Percentiles rank a stretch among this genome's conserved stretches.
Evolutionary conservation across 768 basidiomycete genomes (phyloP).

Genomic region (Paxillus rubicundulus): DNA sequence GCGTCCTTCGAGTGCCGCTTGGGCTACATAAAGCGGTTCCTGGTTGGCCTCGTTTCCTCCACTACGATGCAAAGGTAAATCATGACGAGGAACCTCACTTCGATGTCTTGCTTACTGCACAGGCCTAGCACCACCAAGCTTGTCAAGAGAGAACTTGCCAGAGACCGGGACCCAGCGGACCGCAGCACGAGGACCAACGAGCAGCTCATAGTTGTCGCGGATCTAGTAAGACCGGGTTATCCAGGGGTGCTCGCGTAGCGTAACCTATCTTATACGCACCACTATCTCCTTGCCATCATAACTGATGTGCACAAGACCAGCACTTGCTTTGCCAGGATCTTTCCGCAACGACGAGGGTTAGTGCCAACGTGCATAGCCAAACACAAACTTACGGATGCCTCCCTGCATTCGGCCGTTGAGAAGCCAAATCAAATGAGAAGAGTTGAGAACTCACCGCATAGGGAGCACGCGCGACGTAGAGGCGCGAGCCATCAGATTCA

Average conservation of each 20-base stretch:
- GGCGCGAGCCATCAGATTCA: background rate
- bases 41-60: background rate
- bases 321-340: background rate
- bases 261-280: background rate
- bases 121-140: background rate
- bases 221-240: background rate
- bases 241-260: background rate
- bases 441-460: background rate
- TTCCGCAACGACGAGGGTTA: background rate
- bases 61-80: background rate
- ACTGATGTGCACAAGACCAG: slow-evolving; percentile 4
- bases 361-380: background rate
- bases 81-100: background rate
- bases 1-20: background rate
- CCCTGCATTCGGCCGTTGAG: background rate
- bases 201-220: slow-evolving; percentile 35
- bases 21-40: background rate
- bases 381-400: background rate
- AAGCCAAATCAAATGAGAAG: background rate
- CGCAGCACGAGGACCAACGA: slow-evolving; percentile 44
- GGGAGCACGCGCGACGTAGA: background rate
- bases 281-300: slow-evolving; percentile 13
- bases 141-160: background rate
- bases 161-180: slow-evolving; percentile 17
- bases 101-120: background rate